Evolutionary conservation across 2,329 filamentous ascomycete genomes (phyloP), one percentile per base, ranked within the genome.

Genomic region (Hyphodiscus sp.): DNA sequence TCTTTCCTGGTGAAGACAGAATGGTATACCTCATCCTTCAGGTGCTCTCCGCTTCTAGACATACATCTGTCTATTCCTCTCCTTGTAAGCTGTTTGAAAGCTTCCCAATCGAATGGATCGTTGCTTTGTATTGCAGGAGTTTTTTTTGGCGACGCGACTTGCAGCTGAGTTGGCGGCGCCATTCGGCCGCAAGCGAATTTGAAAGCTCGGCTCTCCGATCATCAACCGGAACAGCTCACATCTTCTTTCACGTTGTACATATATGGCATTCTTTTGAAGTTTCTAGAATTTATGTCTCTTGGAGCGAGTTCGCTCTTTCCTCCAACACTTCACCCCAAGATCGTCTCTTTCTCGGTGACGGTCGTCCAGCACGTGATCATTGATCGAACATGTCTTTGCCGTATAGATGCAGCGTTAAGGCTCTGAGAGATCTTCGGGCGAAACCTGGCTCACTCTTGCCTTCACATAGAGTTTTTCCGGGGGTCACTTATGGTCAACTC

Each of bases 11-110:
- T 41, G 20, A 56, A 38, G 19, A 38, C 19, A 19, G 20, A 18
- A 30, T 46, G 47, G 44, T 20, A 50, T 49, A 56, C 56, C 53
- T 56, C 56, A 58, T 56, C 56, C 44, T 58, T 56, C 65, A 87
- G 78, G 45, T 58, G 47, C 23, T 53, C 56, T 29, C 41, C 50
- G 50, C 50, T 50, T 26, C 26, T 20, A 56, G 58, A 60, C 58
- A 60, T 60, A 50, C 58, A 60, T 52, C 49, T 58, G 56, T 46
- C 45, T 30, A 38, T 41, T 42, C 26, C 47, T 18, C 13, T 23
- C 18, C 29, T 41, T 10, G 6, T 2, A 11, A 20, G 45, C 13
- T 30, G 13, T 20, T 47, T 49, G 30, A 20, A 15, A 5, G 38
- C 47, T 19, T 42, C 33, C 33, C 19, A 49, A 19, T 33, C 13